Evolutionary conservation across 1,284 basidiomycete genomes (phyloP).

Genomic region (Cryptococcus neoformans): DNA sequence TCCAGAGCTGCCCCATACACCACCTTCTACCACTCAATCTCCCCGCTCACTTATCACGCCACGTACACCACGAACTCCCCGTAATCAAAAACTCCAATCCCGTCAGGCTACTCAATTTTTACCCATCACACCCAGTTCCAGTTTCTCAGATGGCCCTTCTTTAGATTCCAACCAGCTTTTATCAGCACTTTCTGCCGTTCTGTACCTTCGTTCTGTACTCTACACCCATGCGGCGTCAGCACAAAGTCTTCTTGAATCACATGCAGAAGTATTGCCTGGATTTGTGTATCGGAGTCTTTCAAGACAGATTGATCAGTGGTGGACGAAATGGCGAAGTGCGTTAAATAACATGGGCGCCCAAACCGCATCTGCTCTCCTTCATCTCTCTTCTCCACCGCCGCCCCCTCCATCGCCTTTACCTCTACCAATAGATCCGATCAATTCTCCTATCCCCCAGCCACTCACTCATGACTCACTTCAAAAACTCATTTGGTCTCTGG

Average conservation of each 20-base stretch:
- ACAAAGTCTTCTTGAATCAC: not conserved
- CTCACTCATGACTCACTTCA: conserved; percentile 4
- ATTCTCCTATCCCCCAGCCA: not conserved
- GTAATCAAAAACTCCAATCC: no score
- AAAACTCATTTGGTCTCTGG: conserved; percentile 3
- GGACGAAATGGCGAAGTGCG: conserved; percentile 2
- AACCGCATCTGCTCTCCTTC: not conserved
- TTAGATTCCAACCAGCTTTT: not conserved
- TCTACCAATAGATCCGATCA: not conserved
- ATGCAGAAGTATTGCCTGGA: conserved; percentile 1
- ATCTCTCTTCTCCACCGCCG: not conserved
- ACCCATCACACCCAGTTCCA: no score
- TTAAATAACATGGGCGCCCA: not conserved
- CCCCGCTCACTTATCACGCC: not conserved
- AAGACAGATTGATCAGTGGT: conserved; percentile 5
- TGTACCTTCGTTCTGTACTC: not conserved
- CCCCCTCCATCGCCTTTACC: not conserved
- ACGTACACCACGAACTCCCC: not conserved
- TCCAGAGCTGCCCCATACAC: not conserved
- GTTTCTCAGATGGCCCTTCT: no score
- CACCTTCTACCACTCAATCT: not conserved
- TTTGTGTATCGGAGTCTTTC: not conserved
- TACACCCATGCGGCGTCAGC: not conserved
- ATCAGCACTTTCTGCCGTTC: conserved; percentile 1
- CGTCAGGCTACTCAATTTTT: no score